phyloP scores from a whole-genome alignment of 805 yeast species.

The Saturnispora ahearnii region DNA sequence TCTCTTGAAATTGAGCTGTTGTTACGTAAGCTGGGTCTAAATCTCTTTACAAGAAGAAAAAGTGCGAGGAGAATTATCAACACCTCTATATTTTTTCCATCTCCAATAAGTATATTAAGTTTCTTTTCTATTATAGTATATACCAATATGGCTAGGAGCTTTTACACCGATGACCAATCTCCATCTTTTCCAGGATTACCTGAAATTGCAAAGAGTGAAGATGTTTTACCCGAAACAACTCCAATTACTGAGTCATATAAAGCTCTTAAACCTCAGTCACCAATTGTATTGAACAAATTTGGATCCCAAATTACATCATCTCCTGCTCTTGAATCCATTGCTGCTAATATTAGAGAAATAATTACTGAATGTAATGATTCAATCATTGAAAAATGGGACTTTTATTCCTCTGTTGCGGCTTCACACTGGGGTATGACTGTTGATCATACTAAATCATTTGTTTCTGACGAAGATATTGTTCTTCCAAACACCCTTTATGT shows the following conservation, averaged over 20 bases:
- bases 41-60: not conserved
- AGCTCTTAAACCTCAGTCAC: conserved; percentile 3
- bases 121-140: not conserved
- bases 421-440: conserved; percentile 34
- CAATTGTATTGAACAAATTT: conserved; percentile 29
- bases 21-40: not conserved
- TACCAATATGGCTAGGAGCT: not conserved
- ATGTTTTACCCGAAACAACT: not conserved
- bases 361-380: conserved; percentile 31
- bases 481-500: conserved; percentile 49
- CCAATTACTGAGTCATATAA: not conserved
- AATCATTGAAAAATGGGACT: conserved; percentile 35
- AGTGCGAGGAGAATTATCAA: conserved; percentile 26
- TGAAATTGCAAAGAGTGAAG: not conserved
- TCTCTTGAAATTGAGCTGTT: not conserved
- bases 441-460: conserved; percentile 26
- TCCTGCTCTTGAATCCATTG: conserved; percentile 37
- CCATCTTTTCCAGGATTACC: conserved; percentile 6
- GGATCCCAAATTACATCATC: conserved; percentile 49
- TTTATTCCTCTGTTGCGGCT: conserved; percentile 37
- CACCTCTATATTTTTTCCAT: conserved; percentile 9
- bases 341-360: conserved; percentile 32
- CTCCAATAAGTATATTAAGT: not conserved
- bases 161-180: not conserved
- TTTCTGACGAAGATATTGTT: conserved; percentile 49